These are phyloP conservation scores for Eucalyptus lansdowneana DNA, from an alignment of 345 rosid genomes.

Conservation along the genomic window DNA sequence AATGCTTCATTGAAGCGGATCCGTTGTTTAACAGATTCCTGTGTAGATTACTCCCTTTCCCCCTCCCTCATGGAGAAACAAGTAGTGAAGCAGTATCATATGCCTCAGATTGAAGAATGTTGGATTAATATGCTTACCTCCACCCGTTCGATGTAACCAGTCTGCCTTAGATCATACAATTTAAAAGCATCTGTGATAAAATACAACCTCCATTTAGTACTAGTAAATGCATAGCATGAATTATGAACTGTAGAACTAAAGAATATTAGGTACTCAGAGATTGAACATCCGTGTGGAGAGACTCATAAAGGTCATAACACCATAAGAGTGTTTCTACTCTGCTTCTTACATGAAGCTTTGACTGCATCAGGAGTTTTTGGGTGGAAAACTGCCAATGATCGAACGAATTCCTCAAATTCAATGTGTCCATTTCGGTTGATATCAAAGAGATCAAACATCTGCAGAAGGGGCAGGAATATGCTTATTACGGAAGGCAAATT, in stretches of 20 bases:
- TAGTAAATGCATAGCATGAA: neutral
- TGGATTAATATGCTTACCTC: conserved; percentile 1
- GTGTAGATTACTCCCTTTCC: neutral
- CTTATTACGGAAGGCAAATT: neutral
- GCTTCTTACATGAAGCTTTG: conserved; percentile 3
- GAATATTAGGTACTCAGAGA: neutral
- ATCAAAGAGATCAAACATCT: conserved; percentile 13
- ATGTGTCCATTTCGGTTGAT: conserved; percentile 3
- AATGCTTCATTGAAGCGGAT: neutral
- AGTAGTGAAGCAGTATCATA: neutral
- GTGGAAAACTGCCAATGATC: conserved; percentile 10
- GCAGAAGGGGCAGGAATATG: neutral
- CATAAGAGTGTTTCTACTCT: neutral
- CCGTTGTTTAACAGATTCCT: neutral
- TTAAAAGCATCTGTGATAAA: conserved; percentile 7
- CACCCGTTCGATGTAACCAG: conserved; percentile 13
- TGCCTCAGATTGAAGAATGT: neutral
- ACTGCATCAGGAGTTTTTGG: neutral
- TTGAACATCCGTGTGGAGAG: neutral
- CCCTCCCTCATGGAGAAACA: neutral
- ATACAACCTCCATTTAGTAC: neutral
- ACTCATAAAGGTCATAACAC: neutral
- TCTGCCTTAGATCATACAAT: conserved; percentile 12
- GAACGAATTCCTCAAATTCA: conserved; percentile 12
- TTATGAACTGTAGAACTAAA: neutral